A percentile compares a stretch with the other conserved stretches of the same genome.
Conservation (phyloP, 805 yeast genomes). For the Kodamaea nitidulidarum region DNA sequence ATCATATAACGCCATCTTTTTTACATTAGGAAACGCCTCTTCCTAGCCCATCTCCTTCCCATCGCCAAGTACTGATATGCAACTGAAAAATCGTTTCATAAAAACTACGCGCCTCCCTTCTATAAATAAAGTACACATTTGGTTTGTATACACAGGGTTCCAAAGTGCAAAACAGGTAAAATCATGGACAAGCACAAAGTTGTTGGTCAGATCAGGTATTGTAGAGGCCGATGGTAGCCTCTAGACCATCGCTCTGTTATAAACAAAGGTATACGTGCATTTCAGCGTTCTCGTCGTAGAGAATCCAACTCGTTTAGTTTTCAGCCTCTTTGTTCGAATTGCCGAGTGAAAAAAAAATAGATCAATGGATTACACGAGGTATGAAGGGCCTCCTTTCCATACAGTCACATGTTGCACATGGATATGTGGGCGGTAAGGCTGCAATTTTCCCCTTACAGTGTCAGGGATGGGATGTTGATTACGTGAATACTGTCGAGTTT, state of each 20-base stretch:
- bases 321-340: slow-evolving; percentile 1
- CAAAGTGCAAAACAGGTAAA: neutral
- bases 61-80: neutral
- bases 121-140: neutral
- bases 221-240: too few species aligned
- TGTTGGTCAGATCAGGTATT: neutral
- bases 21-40: too few species aligned
- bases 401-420: slow-evolving; percentile 71
- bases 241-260: too few species aligned
- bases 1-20: too few species aligned
- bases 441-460: slow-evolving; percentile 62
- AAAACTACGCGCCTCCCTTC: neutral
- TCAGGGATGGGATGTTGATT: slow-evolving; percentile 68
- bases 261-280: neutral
- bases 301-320: too few species aligned
- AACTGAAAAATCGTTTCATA: neutral
- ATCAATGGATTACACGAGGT: neutral
- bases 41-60: too few species aligned
- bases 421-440: slow-evolving; percentile 69
- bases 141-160: neutral
- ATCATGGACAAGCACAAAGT: neutral
- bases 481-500: slow-evolving; percentile 58
- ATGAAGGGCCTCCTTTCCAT: slow-evolving; percentile 43
- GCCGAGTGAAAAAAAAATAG: neutral
- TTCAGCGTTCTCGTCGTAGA: too few species aligned